These are phyloP conservation scores for Ascochyta pisi DNA, from an alignment of 2,329 filamentous ascomycete genomes.

Conservation along the genomic window DNA sequence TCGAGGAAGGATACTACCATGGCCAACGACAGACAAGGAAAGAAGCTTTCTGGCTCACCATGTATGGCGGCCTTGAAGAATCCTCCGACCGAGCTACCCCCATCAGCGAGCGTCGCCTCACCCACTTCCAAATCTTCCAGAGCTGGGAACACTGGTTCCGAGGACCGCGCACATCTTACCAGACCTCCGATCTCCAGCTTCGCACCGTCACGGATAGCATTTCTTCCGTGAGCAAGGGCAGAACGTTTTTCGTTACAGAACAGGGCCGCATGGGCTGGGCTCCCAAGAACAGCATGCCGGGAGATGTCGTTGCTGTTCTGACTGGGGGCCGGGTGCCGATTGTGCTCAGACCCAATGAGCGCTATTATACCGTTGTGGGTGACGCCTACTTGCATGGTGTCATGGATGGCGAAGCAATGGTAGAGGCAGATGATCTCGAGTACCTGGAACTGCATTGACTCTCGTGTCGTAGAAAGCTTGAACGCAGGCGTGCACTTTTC, in stretches of 20 bases:
- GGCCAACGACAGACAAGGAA: constrained; percentile 4
- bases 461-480: background rate
- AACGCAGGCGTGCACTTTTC: background rate
- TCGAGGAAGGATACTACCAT: background rate
- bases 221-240: constrained; percentile 6
- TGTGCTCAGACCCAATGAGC: background rate
- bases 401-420: constrained; percentile 10
- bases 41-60: constrained; percentile 12
- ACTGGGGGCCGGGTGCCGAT: constrained; percentile 4
- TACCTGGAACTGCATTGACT: constrained; percentile 1
- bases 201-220: constrained; percentile 6
- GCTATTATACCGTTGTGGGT: background rate
- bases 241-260: background rate
- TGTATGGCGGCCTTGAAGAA: constrained; percentile 5
- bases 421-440: background rate
- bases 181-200: background rate
- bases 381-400: constrained; percentile 12
- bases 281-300: constrained; percentile 3
- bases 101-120: background rate
- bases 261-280: constrained; percentile 3
- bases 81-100: background rate
- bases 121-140: background rate
- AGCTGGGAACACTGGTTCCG: constrained; percentile 10
- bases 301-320: background rate
- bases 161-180: constrained; percentile 4